Evolutionary conservation across 2,329 filamentous ascomycete genomes (phyloP).

Genomic region (Polychaeton citri): DNA sequence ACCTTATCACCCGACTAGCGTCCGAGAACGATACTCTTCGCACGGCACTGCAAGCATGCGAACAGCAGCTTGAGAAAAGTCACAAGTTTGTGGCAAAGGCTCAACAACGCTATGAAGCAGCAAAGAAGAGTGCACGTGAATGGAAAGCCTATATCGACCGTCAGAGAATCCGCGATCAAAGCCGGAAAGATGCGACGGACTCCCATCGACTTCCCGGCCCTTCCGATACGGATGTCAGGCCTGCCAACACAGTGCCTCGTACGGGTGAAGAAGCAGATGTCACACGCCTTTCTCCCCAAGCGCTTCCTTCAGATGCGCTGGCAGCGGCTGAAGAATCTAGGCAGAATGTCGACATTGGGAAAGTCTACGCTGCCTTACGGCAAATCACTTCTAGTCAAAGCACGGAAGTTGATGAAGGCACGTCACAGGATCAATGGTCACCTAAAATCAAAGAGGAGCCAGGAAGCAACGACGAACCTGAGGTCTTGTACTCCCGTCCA

Average conservation of each 20-base stretch:
- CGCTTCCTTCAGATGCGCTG: background rate
- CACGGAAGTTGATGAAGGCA: constrained; percentile 22
- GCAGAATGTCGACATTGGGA: background rate
- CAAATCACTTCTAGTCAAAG: constrained; percentile 29
- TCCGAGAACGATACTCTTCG: constrained; percentile 1
- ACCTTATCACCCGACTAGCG: background rate
- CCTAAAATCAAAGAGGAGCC: constrained; percentile 5
- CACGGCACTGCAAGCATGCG: constrained; percentile 13
- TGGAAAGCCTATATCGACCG: constrained; percentile 14
- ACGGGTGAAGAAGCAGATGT: background rate
- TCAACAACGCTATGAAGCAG: constrained; percentile 15
- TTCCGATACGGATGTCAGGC: background rate
- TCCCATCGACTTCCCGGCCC: background rate
- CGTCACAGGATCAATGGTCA: constrained; percentile 2
- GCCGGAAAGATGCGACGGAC: background rate
- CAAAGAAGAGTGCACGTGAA: constrained; percentile 24
- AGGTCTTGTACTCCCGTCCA: constrained; percentile 28
- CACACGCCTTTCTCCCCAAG: no score
- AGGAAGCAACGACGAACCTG: constrained; percentile 27
- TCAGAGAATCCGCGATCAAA: background rate
- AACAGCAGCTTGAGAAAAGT: constrained; percentile 10
- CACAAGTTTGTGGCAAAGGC: constrained; percentile 18
- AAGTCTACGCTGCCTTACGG: background rate
- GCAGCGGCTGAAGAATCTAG: background rate
- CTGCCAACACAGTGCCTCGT: background rate